Evolutionary conservation across 208 protist species (phyloP).

Genomic region (Trypanosomatidae sp.): DNA sequence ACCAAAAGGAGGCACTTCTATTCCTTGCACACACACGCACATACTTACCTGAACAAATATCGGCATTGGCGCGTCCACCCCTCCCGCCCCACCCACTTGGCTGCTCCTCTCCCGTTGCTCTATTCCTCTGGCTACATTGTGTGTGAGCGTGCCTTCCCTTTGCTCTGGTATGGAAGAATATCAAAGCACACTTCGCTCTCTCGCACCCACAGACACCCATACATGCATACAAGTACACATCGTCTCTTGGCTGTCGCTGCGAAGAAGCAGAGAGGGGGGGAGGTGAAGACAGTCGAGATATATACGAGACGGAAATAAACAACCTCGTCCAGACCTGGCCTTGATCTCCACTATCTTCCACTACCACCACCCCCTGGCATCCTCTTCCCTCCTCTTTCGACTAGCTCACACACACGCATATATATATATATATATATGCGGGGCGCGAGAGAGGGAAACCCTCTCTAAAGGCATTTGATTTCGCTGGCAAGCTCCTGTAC

Average conservation of each 20-base stretch:
- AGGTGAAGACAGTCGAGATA: neutral
- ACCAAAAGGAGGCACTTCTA: neutral
- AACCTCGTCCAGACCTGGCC: neutral
- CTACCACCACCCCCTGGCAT: neutral
- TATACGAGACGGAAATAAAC: neutral
- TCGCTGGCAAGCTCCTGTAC: neutral
- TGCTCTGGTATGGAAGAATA: neutral
- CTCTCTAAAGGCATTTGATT: slow-evolving; percentile 24
- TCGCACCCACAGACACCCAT: neutral
- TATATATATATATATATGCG: too few species aligned
- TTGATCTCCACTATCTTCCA: neutral
- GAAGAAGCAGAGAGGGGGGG: neutral
- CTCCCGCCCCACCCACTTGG: neutral
- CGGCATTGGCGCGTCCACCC: neutral
- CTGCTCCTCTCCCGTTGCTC: neutral
- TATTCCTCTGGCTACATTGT: neutral
- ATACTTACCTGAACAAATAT: neutral
- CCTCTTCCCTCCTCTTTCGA: slow-evolving; percentile 4
- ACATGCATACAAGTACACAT: slow-evolving; percentile 1
- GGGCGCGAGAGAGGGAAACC: neutral
- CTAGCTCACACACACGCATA: neutral
- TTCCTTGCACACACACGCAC: neutral
- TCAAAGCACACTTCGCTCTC: neutral
- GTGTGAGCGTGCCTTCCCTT: neutral
- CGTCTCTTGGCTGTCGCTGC: neutral